phyloP scores from a whole-genome alignment of 192 early-diverging fungal species.

The Rhizophagus clarus region DNA sequence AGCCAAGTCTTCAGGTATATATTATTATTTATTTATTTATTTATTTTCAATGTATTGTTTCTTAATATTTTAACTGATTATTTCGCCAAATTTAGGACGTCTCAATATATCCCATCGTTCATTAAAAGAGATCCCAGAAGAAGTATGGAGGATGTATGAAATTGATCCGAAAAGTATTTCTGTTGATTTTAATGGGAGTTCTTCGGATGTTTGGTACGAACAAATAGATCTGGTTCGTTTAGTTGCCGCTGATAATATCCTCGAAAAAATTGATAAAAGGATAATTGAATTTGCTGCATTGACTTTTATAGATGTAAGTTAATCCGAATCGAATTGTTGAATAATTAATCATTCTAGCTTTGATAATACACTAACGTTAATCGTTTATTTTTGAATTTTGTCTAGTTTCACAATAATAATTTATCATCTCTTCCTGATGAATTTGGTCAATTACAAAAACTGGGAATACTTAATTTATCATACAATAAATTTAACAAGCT shows the following conservation, averaged over 20 bases:
- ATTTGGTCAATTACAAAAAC: constrained; percentile 38
- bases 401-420: constrained; percentile 53
- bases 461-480: constrained; percentile 46
- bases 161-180: constrained; percentile 50
- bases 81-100: constrained; percentile 38
- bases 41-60: background rate
- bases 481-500: constrained; percentile 47
- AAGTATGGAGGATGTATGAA: constrained; percentile 62
- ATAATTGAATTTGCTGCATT: constrained; percentile 55
- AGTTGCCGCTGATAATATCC: constrained; percentile 53
- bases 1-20: constrained; percentile 30
- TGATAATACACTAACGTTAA: no score
- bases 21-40: no score
- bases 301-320: constrained; percentile 50
- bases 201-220: constrained; percentile 50
- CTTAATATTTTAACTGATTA: background rate
- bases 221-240: constrained; percentile 53
- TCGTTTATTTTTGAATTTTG: background rate
- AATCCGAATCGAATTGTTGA: no score
- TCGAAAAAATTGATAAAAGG: constrained; percentile 47
- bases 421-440: constrained; percentile 44
- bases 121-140: constrained; percentile 48
- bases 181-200: constrained; percentile 45
- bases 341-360: no score
- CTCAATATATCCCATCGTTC: constrained; percentile 53